phyloP scores from a whole-genome alignment of 345 rosid genomes.

The Erodium maritimum region DNA sequence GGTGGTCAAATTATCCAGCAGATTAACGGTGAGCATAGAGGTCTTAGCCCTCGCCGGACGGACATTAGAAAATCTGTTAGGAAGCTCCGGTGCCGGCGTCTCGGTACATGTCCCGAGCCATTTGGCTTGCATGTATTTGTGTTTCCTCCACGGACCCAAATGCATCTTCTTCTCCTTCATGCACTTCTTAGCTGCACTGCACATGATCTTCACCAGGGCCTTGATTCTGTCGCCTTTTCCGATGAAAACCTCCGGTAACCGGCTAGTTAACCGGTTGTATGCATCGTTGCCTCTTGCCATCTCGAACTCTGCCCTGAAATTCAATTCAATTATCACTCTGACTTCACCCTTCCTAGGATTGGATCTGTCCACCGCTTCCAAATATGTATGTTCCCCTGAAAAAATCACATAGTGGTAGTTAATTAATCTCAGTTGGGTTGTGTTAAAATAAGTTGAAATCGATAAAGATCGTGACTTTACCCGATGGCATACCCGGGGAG shows the following conservation, averaged over 20 bases:
- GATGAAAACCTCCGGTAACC: slow-evolving; percentile 55
- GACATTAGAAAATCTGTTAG: slow-evolving; percentile 8
- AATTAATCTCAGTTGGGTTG: too few species aligned
- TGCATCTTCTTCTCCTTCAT: slow-evolving; percentile 84
- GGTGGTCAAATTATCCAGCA: slow-evolving; percentile 26
- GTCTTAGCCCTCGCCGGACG: slow-evolving; percentile 40
- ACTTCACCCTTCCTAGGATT: slow-evolving; percentile 31
- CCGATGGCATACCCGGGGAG: slow-evolving; percentile 53
- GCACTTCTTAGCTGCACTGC: slow-evolving; percentile 54
- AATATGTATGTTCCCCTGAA: slow-evolving; percentile 33
- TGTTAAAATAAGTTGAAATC: too few species aligned
- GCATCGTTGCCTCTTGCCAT: slow-evolving; percentile 60
- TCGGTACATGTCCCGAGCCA: slow-evolving; percentile 53
- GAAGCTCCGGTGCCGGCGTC: slow-evolving; percentile 10
- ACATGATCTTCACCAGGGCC: slow-evolving; percentile 52
- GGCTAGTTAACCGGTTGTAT: slow-evolving; percentile 34
- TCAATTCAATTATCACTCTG: slow-evolving; percentile 57
- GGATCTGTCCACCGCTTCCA: slow-evolving; percentile 51
- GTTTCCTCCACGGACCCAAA: slow-evolving; percentile 86
- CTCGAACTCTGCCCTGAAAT: slow-evolving; percentile 68
- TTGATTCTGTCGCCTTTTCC: slow-evolving; percentile 67
- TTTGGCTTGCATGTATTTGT: slow-evolving; percentile 79
- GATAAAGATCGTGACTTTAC: too few species aligned
- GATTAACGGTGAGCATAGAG: slow-evolving; percentile 61
- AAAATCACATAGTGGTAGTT: too few species aligned